Conservation (phyloP, 2,329 filamentous ascomycete species). For the Chaetomium sp. region DNA sequence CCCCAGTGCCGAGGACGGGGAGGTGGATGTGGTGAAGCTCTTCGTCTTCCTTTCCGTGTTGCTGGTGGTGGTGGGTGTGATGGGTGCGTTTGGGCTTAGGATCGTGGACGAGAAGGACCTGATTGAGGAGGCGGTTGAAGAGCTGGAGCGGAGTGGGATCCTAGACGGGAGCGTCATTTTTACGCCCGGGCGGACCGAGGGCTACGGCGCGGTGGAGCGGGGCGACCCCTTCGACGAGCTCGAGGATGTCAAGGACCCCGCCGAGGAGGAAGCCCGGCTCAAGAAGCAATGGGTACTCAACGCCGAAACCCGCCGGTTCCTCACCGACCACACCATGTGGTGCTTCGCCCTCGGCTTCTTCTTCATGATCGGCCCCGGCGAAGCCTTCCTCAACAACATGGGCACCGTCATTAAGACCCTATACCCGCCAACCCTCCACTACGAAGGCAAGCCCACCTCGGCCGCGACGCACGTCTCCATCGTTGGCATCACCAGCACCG, state of each 20-base stretch:
- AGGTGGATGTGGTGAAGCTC: conserved; percentile 78
- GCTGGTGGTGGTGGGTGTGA: conserved; percentile 68
- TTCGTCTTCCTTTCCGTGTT: conserved; percentile 81
- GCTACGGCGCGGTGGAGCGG: conserved; percentile 62
- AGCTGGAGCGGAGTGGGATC: conserved; percentile 85
- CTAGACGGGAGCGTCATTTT: conserved; percentile 77
- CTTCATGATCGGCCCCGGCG: conserved; percentile 90
- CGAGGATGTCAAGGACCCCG: conserved; percentile 47
- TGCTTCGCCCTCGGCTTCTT: conserved; percentile 88
- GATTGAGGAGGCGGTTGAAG: conserved; percentile 87
- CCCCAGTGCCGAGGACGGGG: conserved; percentile 55
- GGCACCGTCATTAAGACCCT: conserved; percentile 91
- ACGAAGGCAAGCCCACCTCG: conserved; percentile 53
- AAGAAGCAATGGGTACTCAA: conserved; percentile 93
- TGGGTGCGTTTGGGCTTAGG: conserved; percentile 73
- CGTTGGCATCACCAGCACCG: conserved; percentile 84
- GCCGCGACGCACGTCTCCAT: conserved; percentile 90
- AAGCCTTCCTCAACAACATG: conserved; percentile 96
- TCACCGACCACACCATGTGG: conserved; percentile 94
- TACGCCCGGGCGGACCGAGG: conserved; percentile 55
- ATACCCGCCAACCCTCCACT: conserved; percentile 58
- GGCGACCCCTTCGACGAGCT: conserved; percentile 45
- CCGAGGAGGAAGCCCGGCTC: conserved; percentile 55
- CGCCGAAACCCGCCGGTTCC: conserved; percentile 81
- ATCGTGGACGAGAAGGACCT: conserved; percentile 84